Conservation (phyloP, 2,329 filamentous ascomycete species). For the Sporothrix dimorphospora region DNA sequence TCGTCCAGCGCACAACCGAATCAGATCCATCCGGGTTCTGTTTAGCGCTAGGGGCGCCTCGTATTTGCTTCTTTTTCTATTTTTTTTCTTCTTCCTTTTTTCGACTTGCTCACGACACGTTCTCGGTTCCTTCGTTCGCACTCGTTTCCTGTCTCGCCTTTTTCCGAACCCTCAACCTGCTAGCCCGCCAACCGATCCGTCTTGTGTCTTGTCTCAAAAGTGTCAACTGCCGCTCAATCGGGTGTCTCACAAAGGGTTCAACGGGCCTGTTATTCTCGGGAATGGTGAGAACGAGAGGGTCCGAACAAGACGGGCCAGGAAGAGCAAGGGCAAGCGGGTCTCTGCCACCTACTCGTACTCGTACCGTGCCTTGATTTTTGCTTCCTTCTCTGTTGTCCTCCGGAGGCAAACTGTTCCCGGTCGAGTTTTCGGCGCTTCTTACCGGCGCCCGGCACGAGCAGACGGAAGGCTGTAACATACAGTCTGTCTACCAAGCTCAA, state of each 20-base stretch:
- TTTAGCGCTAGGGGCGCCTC: conserved; percentile 10
- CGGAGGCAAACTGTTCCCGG: conserved; percentile 5
- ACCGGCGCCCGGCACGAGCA: not conserved
- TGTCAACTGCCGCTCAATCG: not conserved
- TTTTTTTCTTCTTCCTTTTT: not conserved
- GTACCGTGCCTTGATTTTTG: conserved; percentile 9
- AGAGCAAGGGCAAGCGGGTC: not conserved
- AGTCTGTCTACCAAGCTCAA: too few species aligned
- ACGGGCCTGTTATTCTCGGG: not conserved
- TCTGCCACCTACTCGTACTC: not conserved
- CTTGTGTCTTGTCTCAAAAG: not conserved
- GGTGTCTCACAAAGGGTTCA: not conserved
- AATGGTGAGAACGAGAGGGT: not conserved
- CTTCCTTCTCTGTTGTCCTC: not conserved
- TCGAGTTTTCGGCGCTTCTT: not conserved
- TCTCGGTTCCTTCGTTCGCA: not conserved
- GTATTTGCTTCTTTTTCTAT: not conserved
- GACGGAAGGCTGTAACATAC: not conserved
- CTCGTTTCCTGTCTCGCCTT: not conserved
- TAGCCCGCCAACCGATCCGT: not conserved
- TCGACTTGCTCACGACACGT: not conserved
- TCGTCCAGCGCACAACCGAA: not conserved
- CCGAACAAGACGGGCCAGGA: not conserved
- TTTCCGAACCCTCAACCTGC: not conserved
- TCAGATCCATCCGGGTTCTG: conserved; percentile 12